These are phyloP conservation scores for Candida sp. DNA, from an alignment of 1,139 yeast genomes.

Conservation along the genomic window DNA sequence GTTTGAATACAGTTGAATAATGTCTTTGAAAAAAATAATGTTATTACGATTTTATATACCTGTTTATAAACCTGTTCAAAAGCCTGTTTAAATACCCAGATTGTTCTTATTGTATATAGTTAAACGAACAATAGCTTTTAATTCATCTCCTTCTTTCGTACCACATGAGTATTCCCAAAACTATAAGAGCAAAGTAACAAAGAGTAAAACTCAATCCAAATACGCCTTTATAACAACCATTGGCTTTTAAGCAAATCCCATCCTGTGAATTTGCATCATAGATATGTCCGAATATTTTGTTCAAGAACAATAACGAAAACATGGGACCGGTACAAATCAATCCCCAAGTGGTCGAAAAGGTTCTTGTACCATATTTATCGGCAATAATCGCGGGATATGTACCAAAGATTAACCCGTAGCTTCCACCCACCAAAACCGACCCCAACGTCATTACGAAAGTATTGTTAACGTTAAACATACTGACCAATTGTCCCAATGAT, in stretches of 20 bases:
- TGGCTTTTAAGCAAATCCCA: conserved; percentile 35
- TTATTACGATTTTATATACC: too few relatives aligned
- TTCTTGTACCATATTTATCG: conserved; percentile 38
- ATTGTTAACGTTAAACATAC: conserved; percentile 24
- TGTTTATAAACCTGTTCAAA: too few relatives aligned
- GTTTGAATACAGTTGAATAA: conserved; percentile 42
- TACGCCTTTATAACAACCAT: conserved; percentile 34
- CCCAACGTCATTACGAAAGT: conserved; percentile 24
- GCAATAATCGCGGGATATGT: conserved; percentile 47
- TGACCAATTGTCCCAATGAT: conserved; percentile 28
- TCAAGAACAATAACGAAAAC: conserved; percentile 28
- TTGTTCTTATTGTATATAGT: neutral
- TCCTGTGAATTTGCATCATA: conserved; percentile 34
- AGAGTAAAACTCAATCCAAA: conserved; percentile 26
- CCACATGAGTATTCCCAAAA: conserved; percentile 21
- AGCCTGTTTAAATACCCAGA: neutral
- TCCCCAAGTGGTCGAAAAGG: conserved; percentile 47
- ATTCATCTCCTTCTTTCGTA: conserved; percentile 18
- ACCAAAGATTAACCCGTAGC: conserved; percentile 42
- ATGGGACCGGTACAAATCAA: conserved; percentile 43
- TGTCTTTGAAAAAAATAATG: too few relatives aligned
- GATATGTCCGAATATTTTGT: conserved; percentile 37
- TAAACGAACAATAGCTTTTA: neutral
- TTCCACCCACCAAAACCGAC: conserved; percentile 33
- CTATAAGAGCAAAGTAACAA: conserved; percentile 19